phyloP scores from a whole-genome alignment of 1,139 yeast species.

The Nakaseomyces delphensis region DNA sequence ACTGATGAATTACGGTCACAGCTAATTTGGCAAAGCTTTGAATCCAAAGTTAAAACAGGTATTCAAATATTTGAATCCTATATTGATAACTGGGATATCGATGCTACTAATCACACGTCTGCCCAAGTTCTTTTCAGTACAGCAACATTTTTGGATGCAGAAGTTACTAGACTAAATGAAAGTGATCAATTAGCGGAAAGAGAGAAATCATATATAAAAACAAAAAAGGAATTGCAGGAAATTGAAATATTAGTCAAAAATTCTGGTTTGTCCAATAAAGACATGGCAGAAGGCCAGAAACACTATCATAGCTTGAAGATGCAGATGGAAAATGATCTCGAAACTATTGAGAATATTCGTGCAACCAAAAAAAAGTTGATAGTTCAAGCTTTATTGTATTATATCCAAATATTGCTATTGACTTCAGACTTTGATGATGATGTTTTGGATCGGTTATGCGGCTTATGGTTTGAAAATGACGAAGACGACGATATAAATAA shows the following conservation, averaged over 20 bases:
- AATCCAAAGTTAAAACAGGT: slow-evolving; percentile 61
- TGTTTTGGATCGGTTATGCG: slow-evolving; percentile 68
- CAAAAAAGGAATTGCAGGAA: slow-evolving; percentile 41
- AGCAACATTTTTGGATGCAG: slow-evolving; percentile 71
- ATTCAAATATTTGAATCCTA: slow-evolving; percentile 47
- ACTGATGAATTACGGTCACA: slow-evolving; percentile 37
- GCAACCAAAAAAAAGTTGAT: slow-evolving; percentile 40
- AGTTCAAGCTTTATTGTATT: slow-evolving; percentile 50
- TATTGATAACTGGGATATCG: slow-evolving; percentile 39
- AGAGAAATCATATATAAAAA: slow-evolving; percentile 35
- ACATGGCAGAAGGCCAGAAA: slow-evolving; percentile 43
- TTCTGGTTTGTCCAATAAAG: slow-evolving; percentile 36
- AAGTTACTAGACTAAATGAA: slow-evolving; percentile 41
- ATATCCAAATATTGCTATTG: slow-evolving; percentile 44
- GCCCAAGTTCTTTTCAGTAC: slow-evolving; percentile 49
- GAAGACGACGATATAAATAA: slow-evolving; percentile 37
- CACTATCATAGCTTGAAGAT: slow-evolving; percentile 42
- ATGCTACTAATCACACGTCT: slow-evolving; percentile 17
- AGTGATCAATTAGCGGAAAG: slow-evolving; percentile 40
- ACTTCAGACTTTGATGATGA: slow-evolving; percentile 44
- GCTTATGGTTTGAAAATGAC: slow-evolving; percentile 72
- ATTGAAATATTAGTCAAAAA: slow-evolving; percentile 40
- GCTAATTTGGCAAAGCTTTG: slow-evolving; percentile 65
- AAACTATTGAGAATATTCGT: slow-evolving; percentile 37
- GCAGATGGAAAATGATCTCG: slow-evolving; percentile 43